Base-by-base conservation (phyloP, 2,329 filamentous ascomycete genomes). In the Phialocephala subalpina region DNA sequence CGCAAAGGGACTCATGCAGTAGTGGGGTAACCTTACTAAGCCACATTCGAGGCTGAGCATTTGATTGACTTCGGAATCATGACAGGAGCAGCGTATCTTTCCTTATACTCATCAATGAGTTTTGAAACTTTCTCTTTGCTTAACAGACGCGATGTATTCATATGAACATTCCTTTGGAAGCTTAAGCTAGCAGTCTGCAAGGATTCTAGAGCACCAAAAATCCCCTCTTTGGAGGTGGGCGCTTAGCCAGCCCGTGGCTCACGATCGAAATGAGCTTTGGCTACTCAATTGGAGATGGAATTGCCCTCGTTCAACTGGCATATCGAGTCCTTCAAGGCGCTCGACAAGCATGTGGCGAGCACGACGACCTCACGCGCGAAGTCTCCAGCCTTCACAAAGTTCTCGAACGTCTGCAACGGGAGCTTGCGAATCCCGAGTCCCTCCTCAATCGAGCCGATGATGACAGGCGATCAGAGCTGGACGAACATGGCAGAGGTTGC, bases 401-500 rank as follows among this genome's bases (percentile, higher is more conserved):
- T 8, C 78, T 89, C 2, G 82, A 84, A 58, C 82, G 87, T 69
- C 78, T 89, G 42, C 83, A 83, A 53, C 77, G 81, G 62, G 86
- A 88, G 74, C 81, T 82, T 25, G 80, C 82, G 65, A 83, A 87
- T 68, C 79, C 80, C 0, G 82, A 84, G 69, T 87, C 86, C 9
- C 77, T 83, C 16, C 78, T 89, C 27, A 83, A 83, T 77, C n/a
- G 20, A 16, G 59, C 56, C n/a, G 36, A 60, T 25, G 67, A 53
- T 2, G 52, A 58, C 14, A 33, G 58, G 27, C 29, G 59, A 33
- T 22, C 49, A 40, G 67, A 69, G 20, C 35, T 68, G 4, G 33
- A 63, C 2, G 60, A 58, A 14, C 40, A 53, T 35, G 40, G 63
- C 8, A 18, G n/a, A 25, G 35, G 58, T 9, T 65, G 63, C n/a